Evolutionary conservation across 2,329 filamentous ascomycete species (phyloP), one percentile per base, ranked within the genome.

Genomic region (Tothia fuscella): DNA sequence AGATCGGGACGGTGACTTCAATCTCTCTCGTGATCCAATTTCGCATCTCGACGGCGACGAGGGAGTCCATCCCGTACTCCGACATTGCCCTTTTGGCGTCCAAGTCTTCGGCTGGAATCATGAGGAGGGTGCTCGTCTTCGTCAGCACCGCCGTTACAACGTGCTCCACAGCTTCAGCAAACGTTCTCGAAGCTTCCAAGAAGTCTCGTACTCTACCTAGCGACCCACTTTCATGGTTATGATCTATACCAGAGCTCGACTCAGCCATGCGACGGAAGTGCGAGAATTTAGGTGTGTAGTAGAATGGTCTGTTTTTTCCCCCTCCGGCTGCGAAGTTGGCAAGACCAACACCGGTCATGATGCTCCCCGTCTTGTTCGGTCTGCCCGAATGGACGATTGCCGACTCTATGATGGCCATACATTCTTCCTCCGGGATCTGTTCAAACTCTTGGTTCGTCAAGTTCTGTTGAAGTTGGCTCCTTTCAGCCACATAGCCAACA

Each of bases 21-120:
- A 38, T 5, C 2, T 16, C 29, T 14, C 35, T 17, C 16, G 14
- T 28, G n/a, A 17, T 20, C 39, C 30, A 35, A 28, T 24, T 38
- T 2, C 24, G 16, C 3, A 42, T 30, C 20, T 42, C 39, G 9
- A 42, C 35, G n/a, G 39, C 39, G 9, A 35, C 17, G 6, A 42
- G 39, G 19, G 5, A 16, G 14, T 35, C 39, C 14, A 42, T 21
- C 9, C 39, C 39, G 13, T 21, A 38, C 6, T 21, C 17, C 7
- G 24, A 13, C 5, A 42, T n/a, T 14, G 12, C 16, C 9, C 16
- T 10, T 3, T 10, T 17, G 3, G 25, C 6, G 22, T 31, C 38
- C n/a, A 31, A 6, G 5, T 31, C 36, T 29, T 29, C n/a, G 26
- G n/a, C n/a, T 9, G 9, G 9, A 29, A 29, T 29, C 9, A 9